Base-by-base conservation (phyloP, 1,284 basidiomycete species). In the Cutaneotrichosporon cutaneum region DNA sequence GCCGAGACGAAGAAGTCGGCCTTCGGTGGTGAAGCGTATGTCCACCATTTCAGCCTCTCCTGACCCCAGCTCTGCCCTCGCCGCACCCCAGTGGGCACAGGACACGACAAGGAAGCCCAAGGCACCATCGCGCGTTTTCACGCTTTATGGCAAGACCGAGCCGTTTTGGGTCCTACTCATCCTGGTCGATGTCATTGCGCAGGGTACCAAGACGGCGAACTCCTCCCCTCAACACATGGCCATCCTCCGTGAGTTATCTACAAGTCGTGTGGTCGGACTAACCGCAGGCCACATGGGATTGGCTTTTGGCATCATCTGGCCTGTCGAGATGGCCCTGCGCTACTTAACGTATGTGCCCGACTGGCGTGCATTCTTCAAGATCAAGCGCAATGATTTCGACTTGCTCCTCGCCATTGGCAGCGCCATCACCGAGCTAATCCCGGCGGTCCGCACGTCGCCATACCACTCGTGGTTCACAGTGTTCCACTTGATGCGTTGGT, bases 391-490 rank as follows among this genome's bases (percentile, higher is more conserved):
- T 70, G 84, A 84, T 77, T 81, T 94, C 47, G 95, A 99, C 75
- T 74, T 88, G 26, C 77, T 87, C n/a, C 82, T 99, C n/a, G 93
- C 90, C 0, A 74, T 96, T 53, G 85, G 84, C 1, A 88, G 88
- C 7, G 88, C 83, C 44, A 82, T 96, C 71, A 92, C 96, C 36
- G 92, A 96, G 76, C 9, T 42, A 42, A 88, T 97, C 45, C 94
- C 95, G 0, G 82, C 74, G 13, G 88, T 98, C 42, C 83, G 84
- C 57, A 67, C 84, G 32, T 88, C 88, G 7, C 61, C 68, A 3
- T 83, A 87, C 3, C 96, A 96, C 72, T 85, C 88, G 0, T 99
- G 95, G 95, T 84, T 98, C 67, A 96, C 92, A 2, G 85, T 90
- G 45, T 91, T 98, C 71, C 91, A 94, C 74, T 82, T 98, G 7